Base-by-base conservation (phyloP, 2,329 filamentous ascomycete species). In the Pseudopithomyces chartarum region DNA sequence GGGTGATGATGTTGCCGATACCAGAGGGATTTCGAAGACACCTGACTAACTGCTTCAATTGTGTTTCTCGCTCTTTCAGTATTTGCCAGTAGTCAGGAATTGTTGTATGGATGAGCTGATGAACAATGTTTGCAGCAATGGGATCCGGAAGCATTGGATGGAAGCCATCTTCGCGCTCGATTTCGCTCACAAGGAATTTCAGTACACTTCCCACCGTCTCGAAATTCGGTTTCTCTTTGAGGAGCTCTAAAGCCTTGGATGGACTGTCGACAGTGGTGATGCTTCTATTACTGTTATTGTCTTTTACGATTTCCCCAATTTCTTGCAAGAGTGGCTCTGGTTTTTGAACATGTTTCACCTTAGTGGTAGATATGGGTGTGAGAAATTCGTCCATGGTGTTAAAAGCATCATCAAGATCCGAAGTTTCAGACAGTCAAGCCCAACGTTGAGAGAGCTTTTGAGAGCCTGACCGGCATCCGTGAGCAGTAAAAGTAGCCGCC, bases 41-140 rank as follows among this genome's bases (percentile, higher is more conserved):
- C 57, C 77, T 73, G 1, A 90, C 64, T 15, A 98, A 76, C 2
- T 84, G 73, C 39, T 58, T 55, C 22, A 54, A 39, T 17, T 69
- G 58, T n/a, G 77, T 78, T 55, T 84, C 82, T 26, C 63, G 56
- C 38, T 65, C 57, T 36, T 80, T 76, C 15, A 94, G 69, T 8
- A 86, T 67, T 45, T 50, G 71, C 94, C 95, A 98, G 75, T 94
- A 96, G 69, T 93, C 90, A 1, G 91, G 90, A 7, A 92, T 80
- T 23, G 90, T 92, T 32, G 87, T 85, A 15, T 84, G 87, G 56
- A 96, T 86, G 34, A 99, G 78, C 2, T 85, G 79, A 68, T 92
- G 88, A 51, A 94, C 81, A 32, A 97, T 85, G 65, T 92, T 90
- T 19, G 91, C 87, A 55, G 87, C 85, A 58, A 86, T 78, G 1